These are phyloP conservation scores for Leccinum uliginosum DNA, from an alignment of 768 basidiomycete genomes.

Conservation along the genomic window DNA sequence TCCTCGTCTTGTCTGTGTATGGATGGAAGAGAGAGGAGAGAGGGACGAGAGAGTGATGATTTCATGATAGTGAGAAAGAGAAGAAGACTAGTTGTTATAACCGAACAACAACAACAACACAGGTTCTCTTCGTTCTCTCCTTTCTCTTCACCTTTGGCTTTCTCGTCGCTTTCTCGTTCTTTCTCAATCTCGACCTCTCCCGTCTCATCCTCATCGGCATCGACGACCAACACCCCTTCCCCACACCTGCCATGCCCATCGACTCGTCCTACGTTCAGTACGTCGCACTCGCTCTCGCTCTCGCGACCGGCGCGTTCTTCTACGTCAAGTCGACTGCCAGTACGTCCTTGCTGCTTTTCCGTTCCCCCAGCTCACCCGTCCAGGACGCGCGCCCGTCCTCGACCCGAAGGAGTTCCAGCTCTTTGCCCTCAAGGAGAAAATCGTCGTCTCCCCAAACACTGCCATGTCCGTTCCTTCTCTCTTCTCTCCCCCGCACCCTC, in stretches of 20 bases:
- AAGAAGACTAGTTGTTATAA: too few relatives aligned
- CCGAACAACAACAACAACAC: too few relatives aligned
- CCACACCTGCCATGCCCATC: conserved; percentile 12
- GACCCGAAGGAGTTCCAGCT: conserved; percentile 75
- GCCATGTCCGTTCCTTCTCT: conserved; percentile 61
- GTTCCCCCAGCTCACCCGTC: neutral
- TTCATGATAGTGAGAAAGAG: conserved; percentile 11
- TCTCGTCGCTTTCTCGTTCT: conserved; percentile 34
- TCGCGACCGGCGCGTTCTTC: conserved; percentile 47
- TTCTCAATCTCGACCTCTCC: neutral
- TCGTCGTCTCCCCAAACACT: conserved; percentile 88
- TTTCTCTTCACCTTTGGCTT: conserved; percentile 43
- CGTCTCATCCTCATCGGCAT: conserved; percentile 48
- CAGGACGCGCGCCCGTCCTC: conserved; percentile 68
- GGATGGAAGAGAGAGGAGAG: conserved; percentile 62
- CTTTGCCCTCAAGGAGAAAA: conserved; percentile 79
- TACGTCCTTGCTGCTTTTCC: conserved; percentile 24
- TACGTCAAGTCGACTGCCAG: conserved; percentile 48
- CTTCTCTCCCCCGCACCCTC: neutral
- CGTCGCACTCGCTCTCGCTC: conserved; percentile 47
- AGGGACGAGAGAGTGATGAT: conserved; percentile 53
- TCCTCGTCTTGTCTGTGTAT: conserved; percentile 67
- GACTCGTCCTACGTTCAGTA: conserved; percentile 35
- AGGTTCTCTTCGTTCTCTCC: conserved; percentile 52
- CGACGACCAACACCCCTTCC: conserved; percentile 31